These are phyloP conservation scores for Aspergillus nanangensis DNA, from an alignment of 495 filamentous ascomycete genomes.

Conservation along the genomic window DNA sequence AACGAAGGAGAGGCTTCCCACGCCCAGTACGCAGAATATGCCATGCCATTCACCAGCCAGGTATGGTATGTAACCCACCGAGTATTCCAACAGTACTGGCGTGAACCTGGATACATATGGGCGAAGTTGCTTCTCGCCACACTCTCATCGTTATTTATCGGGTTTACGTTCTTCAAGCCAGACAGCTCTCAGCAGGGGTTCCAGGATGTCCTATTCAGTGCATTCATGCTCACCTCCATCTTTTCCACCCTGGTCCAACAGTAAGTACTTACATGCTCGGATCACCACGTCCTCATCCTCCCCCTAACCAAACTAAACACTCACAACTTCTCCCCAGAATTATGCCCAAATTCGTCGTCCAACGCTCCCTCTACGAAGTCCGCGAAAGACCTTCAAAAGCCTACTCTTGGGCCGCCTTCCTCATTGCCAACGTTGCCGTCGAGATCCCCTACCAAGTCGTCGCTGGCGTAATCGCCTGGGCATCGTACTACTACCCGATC, in stretches of 20 bases:
- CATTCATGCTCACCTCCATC: constrained; percentile 78
- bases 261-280: constrained; percentile 19
- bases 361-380: constrained; percentile 63
- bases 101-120: constrained; percentile 53
- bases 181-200: constrained; percentile 68
- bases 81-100: constrained; percentile 52
- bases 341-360: constrained; percentile 64
- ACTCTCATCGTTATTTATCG: constrained; percentile 65
- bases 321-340: constrained; percentile 49
- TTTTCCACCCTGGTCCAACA: constrained; percentile 65
- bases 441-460: constrained; percentile 70
- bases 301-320: too few relatives aligned
- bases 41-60: constrained; percentile 50
- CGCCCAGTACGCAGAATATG: constrained; percentile 36
- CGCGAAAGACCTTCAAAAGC: constrained; percentile 65
- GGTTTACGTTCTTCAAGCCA: constrained; percentile 80
- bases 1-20: constrained; percentile 14
- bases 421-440: constrained; percentile 63
- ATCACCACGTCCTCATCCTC: neutral
- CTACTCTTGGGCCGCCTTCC: constrained; percentile 70
- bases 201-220: constrained; percentile 78
- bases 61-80: constrained; percentile 44
- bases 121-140: constrained; percentile 50
- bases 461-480: constrained; percentile 54
- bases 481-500: constrained; percentile 59